These are phyloP conservation scores for Plasmodium sp. DNA, from an alignment of 169 alveolate species.

Conservation along the genomic window DNA sequence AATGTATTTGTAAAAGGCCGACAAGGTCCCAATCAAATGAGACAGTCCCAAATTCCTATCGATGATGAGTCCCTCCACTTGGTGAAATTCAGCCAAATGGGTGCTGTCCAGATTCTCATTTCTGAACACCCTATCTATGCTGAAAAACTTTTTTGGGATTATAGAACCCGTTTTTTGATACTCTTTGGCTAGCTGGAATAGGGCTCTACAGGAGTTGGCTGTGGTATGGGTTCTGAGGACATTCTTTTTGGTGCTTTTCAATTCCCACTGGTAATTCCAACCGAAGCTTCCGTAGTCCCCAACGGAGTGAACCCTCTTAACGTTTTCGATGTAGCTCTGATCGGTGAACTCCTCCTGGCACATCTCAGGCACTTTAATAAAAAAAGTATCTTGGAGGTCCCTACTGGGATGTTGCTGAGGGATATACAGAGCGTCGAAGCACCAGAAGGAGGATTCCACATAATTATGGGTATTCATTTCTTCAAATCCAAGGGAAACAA, in stretches of 20 bases:
- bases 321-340: slow-evolving; percentile 91
- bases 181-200: slow-evolving; percentile 94
- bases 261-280: slow-evolving; percentile 97
- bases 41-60: slow-evolving; percentile 94
- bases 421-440: slow-evolving; percentile 98
- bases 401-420: slow-evolving; percentile 99
- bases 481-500: slow-evolving; percentile 95
- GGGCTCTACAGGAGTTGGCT: slow-evolving; percentile 97
- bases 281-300: slow-evolving; percentile 98
- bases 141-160: slow-evolving; percentile 95
- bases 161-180: slow-evolving; percentile 79
- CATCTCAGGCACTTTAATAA: slow-evolving; percentile 85
- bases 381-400: slow-evolving; percentile 99
- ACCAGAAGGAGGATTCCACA: slow-evolving; percentile 99
- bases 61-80: slow-evolving; percentile 95
- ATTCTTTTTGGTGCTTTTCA: slow-evolving; percentile 84
- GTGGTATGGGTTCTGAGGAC: slow-evolving; percentile 99
- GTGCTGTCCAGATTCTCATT: slow-evolving; percentile 99
- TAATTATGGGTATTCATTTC: slow-evolving; percentile 99
- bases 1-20: slow-evolving; percentile 93
- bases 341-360: background rate
- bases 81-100: slow-evolving; percentile 99
- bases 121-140: slow-evolving; percentile 99
- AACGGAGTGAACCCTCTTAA: slow-evolving; percentile 94
- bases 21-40: slow-evolving; percentile 93